phyloP scores from a whole-genome alignment of 192 early-diverging fungal species.

The Gryganskiella cystojenkinii region DNA sequence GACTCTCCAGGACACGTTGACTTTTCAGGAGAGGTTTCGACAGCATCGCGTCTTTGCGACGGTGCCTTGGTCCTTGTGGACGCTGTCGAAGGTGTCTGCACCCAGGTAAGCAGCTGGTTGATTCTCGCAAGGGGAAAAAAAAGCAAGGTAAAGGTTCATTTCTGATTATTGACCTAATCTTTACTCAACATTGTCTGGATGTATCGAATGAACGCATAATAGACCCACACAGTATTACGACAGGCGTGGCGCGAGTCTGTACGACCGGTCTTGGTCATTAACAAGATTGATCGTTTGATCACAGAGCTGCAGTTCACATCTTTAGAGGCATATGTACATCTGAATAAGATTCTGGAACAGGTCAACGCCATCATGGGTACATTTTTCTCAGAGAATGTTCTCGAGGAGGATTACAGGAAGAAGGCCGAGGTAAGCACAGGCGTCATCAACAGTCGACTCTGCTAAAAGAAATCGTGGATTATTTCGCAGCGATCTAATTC shows the following conservation, averaged over 20 bases:
- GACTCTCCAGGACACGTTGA: slow-evolving; percentile 99
- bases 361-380: slow-evolving; percentile 97
- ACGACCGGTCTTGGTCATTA: slow-evolving; percentile 92
- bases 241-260: slow-evolving; percentile 96
- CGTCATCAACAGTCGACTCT: too few species aligned
- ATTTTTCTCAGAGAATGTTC: slow-evolving; percentile 89
- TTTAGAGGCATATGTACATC: slow-evolving; percentile 89
- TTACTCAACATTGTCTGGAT: not conserved
- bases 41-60: slow-evolving; percentile 97
- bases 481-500: too few species aligned
- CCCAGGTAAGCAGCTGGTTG: too few species aligned
- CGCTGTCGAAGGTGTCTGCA: slow-evolving; percentile 98
- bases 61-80: slow-evolving; percentile 96
- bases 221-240: slow-evolving; percentile 95
- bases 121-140: too few species aligned
- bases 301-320: slow-evolving; percentile 94
- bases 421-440: slow-evolving; percentile 58
- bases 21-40: slow-evolving; percentile 98
- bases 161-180: not conserved
- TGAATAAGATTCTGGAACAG: slow-evolving; percentile 96
- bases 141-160: too few species aligned
- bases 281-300: slow-evolving; percentile 98
- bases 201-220: not conserved
- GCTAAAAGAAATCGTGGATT: too few species aligned
- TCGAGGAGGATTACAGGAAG: slow-evolving; percentile 81